Conservation (phyloP, 345 rosid species). For the Kandelia obovata region DNA sequence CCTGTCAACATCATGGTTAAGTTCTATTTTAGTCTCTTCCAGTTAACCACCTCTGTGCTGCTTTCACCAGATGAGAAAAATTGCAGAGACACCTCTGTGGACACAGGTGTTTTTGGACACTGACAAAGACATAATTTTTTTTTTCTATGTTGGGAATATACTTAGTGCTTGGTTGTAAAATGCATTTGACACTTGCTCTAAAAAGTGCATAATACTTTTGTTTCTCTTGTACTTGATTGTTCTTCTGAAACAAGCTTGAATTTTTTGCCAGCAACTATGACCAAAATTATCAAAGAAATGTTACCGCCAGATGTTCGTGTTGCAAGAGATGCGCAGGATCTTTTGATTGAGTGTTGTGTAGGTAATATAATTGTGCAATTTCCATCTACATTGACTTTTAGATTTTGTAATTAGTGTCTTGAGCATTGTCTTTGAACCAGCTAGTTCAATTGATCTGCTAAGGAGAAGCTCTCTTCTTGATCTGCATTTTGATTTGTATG, state of each 20-base stretch:
- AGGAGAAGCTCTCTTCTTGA: neutral
- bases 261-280: conserved; percentile 81
- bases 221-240: neutral
- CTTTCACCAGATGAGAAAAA: too few relatives aligned
- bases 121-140: neutral
- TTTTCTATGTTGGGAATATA: neutral
- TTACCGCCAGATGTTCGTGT: conserved; percentile 98
- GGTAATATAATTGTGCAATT: conserved; percentile 42
- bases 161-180: neutral
- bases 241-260: neutral
- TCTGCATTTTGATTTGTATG: neutral
- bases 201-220: neutral
- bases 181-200: neutral
- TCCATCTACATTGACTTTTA: neutral
- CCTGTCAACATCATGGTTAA: too few relatives aligned
- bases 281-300: conserved; percentile 99
- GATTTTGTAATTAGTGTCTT: neutral
- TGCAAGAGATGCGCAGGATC: conserved; percentile 99
- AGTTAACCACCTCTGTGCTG: too few relatives aligned
- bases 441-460: too few relatives aligned
- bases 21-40: too few relatives aligned
- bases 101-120: neutral
- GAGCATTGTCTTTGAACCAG: neutral
- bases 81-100: neutral
- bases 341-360: conserved; percentile 97